Evolutionary conservation across 441 rosid species (phyloP).

Genomic region (Populus hybrid): DNA sequence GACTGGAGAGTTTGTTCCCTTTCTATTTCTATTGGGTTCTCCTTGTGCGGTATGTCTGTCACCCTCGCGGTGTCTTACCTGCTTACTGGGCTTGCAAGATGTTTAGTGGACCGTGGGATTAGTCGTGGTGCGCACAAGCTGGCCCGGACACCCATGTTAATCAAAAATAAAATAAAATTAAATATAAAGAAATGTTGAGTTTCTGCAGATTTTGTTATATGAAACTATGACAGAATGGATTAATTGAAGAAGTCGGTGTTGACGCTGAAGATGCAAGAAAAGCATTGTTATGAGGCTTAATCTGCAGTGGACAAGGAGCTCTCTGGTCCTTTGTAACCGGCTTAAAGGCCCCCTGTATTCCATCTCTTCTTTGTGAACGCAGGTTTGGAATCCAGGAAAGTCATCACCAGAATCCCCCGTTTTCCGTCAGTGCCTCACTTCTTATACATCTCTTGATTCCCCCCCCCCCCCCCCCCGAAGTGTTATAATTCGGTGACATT

Average conservation of each 20-base stretch:
- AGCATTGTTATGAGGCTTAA: too few species aligned
- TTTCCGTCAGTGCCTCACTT: background rate
- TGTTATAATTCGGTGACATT: background rate
- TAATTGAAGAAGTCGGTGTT: background rate
- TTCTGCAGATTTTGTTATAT: background rate
- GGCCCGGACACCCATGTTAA: too few species aligned
- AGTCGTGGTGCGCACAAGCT: too few species aligned
- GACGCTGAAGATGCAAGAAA: too few species aligned
- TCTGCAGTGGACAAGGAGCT: background rate
- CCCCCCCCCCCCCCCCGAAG: background rate
- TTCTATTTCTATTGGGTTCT: too few species aligned
- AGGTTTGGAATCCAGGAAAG: background rate
- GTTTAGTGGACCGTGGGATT: too few species aligned
- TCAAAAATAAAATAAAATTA: too few species aligned
- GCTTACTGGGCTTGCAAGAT: too few species aligned
- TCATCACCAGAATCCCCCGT: background rate
- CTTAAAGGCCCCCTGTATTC: background rate
- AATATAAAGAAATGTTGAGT: too few species aligned
- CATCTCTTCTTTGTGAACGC: background rate
- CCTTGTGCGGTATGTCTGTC: too few species aligned
- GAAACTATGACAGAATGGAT: background rate
- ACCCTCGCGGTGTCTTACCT: too few species aligned
- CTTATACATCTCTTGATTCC: background rate
- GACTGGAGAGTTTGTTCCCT: too few species aligned
- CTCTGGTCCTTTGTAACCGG: background rate